Base-by-base conservation (phyloP, 495 filamentous ascomycete species). In the Neurospora sp. region DNA sequence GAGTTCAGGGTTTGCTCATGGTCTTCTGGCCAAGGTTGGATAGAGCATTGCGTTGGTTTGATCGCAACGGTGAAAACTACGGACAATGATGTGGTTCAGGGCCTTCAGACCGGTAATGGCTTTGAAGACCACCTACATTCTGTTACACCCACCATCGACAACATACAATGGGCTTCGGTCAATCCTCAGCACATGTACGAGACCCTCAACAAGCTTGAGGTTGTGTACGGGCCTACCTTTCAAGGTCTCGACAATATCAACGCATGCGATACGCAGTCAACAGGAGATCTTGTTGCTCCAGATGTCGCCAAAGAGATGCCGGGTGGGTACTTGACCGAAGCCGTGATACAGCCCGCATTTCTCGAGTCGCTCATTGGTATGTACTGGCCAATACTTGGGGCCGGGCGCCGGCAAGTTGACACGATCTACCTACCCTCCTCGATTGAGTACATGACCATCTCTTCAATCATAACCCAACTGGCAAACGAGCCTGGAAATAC, bases 261-360 rank as follows among this genome's bases (percentile, higher is more conserved):
- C 77, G 75, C 85, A 70, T 77, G 80, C 62, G 79, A 69, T 75
- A 82, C 73, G 41, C 83, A 70, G 69, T 80, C 76, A 70, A 80
- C 83, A 20, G 88, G 83, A 4, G 83, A 80, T 4, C 73, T 89
- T 1, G 40, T 77, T 9, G 80, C 85, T n/a, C 83, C 86, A 8
- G 86, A 89, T 74, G 82, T 88, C 1, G 82, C 83, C 11, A 80
- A 83, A 70, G 81, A 82, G 62, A 89, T 89, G 87, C 87, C 88
- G 0, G 79, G 83, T 48, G 78, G 81, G 42, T 78, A 83, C 54
- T 76, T 89, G 62, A 83, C 81, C 0, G 79, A 83, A 39, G 80
- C 78, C 35, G 75, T 87, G 38, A 78, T 88, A 8, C 88, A 89
- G 46, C 87, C 88, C 5, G 81, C 86, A 0, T 85, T 88, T 20